Base-by-base conservation (phyloP, 2,329 filamentous ascomycete species). In the Aspergillus ochraceoroseus region DNA sequence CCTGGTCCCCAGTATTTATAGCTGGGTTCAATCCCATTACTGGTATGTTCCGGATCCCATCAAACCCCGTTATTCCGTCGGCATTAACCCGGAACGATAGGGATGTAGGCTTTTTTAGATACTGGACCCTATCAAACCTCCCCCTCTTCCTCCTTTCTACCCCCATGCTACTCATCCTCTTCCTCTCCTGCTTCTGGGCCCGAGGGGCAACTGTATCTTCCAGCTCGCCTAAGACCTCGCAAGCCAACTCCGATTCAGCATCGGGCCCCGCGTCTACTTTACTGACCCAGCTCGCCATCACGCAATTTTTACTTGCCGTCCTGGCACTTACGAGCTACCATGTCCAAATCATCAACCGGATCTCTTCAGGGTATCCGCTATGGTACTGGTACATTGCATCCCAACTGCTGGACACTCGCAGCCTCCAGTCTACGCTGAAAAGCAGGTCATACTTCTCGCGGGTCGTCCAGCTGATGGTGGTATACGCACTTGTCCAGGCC, bases 341-440 rank as follows among this genome's bases (percentile, higher is more conserved):
- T 59, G 84, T 95, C 17, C 92, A 98, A 65, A 94, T 98, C 52
- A 83, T 96, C 55, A 94, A 84, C 30, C 79, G 92, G 15, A 75
- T 98, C 11, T 83, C 87, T 1, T 95, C 89, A 0, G 90, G 82
- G 0, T 95, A 90, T 63, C 85, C 88, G 1, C 66, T 92, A 12
- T 95, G 88, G 87, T 92, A 95, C 60, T 82, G 85, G 73, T 87
- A 83, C 72, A 61, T 94, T 26, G 85, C 85, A 1, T 67, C 65
- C 12, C 47, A 47, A 23, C 50, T 57, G 11, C 43, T 64, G 30
- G 46, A 50, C 20, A 43, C 50, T 22, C 41, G 47, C 32, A 35
- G 40, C n/a, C 34, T 41, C 22, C 43, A 22, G 38, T 14, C 27
- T 25, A 19, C 14, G 7, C 12, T 23, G 23, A 52, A 55, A 38